Evolutionary conservation across 2,329 filamentous ascomycete species (phyloP).

Genomic region (Sarocladiaceae sp.): DNA sequence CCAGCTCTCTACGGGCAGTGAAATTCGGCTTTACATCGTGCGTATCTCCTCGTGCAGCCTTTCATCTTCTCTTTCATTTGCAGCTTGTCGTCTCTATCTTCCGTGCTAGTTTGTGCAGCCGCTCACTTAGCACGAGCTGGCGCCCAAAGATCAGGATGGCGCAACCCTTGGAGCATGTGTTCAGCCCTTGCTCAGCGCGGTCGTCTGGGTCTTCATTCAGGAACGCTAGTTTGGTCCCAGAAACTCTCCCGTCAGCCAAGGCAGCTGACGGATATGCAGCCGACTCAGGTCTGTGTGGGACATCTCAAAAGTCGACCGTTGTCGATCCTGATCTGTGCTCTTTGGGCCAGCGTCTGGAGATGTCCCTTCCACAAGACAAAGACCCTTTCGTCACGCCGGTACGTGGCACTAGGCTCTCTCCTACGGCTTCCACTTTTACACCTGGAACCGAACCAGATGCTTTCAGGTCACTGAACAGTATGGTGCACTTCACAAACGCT

Average conservation of each 20-base stretch:
- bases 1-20: too few species aligned
- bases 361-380: slow-evolving; percentile 26
- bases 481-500: slow-evolving; percentile 21
- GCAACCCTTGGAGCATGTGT: slow-evolving; percentile 32
- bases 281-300: too few species aligned
- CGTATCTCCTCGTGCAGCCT: too few species aligned
- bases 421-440: slow-evolving; percentile 56
- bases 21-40: too few species aligned
- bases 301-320: too few species aligned
- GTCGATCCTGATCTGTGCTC: too few species aligned
- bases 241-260: slow-evolving; percentile 52
- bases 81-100: neutral
- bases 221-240: slow-evolving; percentile 59
- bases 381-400: slow-evolving; percentile 50
- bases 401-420: slow-evolving; percentile 46
- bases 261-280: too few species aligned
- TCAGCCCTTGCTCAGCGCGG: slow-evolving; percentile 42
- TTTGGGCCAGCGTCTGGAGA: neutral
- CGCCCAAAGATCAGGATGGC: too few species aligned
- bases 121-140: slow-evolving; percentile 12
- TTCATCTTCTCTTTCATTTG: neutral
- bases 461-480: neutral
- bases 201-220: slow-evolving; percentile 52
- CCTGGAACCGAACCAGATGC: slow-evolving; percentile 28
- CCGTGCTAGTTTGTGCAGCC: neutral